Conservation (phyloP, 345 rosid species). For the Laguncularia racemosa region DNA sequence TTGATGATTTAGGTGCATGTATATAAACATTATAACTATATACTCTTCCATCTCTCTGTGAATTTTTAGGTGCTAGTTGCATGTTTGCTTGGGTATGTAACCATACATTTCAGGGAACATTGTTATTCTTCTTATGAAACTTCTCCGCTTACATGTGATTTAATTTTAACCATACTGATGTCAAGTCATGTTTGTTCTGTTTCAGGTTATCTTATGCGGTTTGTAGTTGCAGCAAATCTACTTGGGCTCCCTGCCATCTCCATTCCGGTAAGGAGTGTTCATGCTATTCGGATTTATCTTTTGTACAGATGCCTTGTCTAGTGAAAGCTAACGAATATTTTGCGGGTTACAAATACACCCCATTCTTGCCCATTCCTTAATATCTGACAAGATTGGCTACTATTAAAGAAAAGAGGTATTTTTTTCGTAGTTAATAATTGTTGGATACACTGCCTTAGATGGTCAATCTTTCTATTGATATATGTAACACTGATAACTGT, state of each 20-base stretch:
- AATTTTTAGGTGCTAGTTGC: too few relatives aligned
- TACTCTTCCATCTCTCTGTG: too few relatives aligned
- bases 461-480: too few relatives aligned
- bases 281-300: not conserved
- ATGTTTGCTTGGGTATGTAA: not conserved
- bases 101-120: not conserved
- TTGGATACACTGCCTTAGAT: too few relatives aligned
- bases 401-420: too few relatives aligned
- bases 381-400: too few relatives aligned
- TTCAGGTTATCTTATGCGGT: constrained; percentile 72
- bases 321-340: not conserved
- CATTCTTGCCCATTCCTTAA: too few relatives aligned
- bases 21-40: too few relatives aligned
- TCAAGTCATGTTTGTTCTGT: not conserved
- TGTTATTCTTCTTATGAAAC: not conserved
- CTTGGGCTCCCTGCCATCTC: constrained; percentile 82
- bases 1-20: not conserved
- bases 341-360: not conserved
- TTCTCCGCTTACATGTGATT: too few relatives aligned
- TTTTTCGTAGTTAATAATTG: too few relatives aligned
- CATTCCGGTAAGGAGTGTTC: constrained; percentile 50
- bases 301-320: not conserved
- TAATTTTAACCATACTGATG: not conserved
- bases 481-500: too few relatives aligned
- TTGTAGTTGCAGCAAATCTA: constrained; percentile 55